A percentile compares a stretch with the other conserved stretches of the same genome.
phyloP scores from a whole-genome alignment of 129 eudicot species.

The Glebionis coronaria region DNA sequence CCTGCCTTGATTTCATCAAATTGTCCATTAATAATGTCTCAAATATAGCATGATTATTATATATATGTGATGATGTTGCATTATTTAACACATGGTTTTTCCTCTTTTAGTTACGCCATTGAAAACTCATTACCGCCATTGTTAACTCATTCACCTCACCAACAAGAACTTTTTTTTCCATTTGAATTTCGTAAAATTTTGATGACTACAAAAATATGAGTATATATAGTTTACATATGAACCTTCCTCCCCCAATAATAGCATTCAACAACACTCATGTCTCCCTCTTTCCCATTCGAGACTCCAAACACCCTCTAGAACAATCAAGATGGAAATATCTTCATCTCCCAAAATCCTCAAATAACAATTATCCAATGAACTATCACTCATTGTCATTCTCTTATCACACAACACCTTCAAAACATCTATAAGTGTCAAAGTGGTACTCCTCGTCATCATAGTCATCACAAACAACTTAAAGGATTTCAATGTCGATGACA shows the following conservation, averaged over 20 bases:
- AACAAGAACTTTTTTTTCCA: background rate
- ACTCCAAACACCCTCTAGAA: background rate
- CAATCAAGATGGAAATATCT: background rate
- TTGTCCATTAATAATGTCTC: background rate
- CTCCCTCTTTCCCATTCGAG: background rate
- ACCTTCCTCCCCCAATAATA: background rate
- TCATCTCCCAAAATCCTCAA: background rate
- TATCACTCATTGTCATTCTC: background rate
- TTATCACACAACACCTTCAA: background rate
- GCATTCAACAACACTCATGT: background rate
- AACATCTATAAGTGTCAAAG: background rate
- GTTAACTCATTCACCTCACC: background rate
- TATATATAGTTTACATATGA: background rate
- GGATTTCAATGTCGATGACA: background rate
- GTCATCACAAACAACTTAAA: constrained; percentile 1
- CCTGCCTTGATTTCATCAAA: background rate
- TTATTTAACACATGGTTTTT: background rate
- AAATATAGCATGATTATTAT: background rate
- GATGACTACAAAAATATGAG: background rate
- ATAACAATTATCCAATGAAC: background rate
- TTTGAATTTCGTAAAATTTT: background rate
- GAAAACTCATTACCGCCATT: background rate
- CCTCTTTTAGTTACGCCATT: background rate
- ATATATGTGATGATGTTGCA: background rate
- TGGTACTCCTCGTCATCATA: background rate